These are phyloP conservation scores for Xylaria sp. DNA, from an alignment of 2,329 filamentous ascomycete genomes.

Conservation along the genomic window DNA sequence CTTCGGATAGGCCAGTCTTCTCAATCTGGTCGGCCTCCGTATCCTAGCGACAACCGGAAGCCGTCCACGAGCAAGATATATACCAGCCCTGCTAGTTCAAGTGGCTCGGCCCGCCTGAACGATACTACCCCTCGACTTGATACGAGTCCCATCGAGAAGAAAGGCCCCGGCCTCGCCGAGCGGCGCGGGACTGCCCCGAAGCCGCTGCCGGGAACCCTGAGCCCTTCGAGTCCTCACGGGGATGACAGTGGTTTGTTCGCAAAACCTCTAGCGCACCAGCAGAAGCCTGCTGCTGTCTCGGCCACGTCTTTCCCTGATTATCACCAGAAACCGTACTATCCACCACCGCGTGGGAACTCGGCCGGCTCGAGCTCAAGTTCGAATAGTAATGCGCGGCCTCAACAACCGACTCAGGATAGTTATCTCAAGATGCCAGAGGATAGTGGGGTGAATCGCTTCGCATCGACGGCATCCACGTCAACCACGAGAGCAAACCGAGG, in stretches of 20 bases:
- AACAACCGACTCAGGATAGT: slow-evolving; percentile 45
- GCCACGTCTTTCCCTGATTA: slow-evolving; percentile 60
- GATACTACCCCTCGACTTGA: slow-evolving; percentile 66
- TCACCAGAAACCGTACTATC: slow-evolving; percentile 69
- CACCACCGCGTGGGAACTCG: slow-evolving; percentile 60
- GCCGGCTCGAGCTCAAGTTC: slow-evolving; percentile 47
- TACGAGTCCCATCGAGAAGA: slow-evolving; percentile 64
- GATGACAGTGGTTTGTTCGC: slow-evolving; percentile 86
- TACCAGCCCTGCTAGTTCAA: slow-evolving; percentile 48
- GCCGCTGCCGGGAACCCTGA: slow-evolving; percentile 71
- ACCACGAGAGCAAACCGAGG: slow-evolving; percentile 92
- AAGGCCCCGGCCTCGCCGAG: slow-evolving; percentile 77
- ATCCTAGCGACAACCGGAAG: slow-evolving; percentile 55
- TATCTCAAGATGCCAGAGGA: slow-evolving; percentile 55
- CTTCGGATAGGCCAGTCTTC: slow-evolving; percentile 56
- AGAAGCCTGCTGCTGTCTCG: slow-evolving; percentile 53
- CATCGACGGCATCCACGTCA: slow-evolving; percentile 89
- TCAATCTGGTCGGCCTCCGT: slow-evolving; percentile 54
- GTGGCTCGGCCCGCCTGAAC: slow-evolving; percentile 56
- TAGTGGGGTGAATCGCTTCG: slow-evolving; percentile 68
- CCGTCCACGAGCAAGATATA: slow-evolving; percentile 50
- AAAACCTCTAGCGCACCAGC: slow-evolving; percentile 64
- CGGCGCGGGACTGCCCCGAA: slow-evolving; percentile 83
- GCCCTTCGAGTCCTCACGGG: slow-evolving; percentile 79
- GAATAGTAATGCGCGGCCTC: slow-evolving; percentile 48